Base-by-base conservation (phyloP, 345 rosid genomes). In the Anastatica hierochuntica region DNA sequence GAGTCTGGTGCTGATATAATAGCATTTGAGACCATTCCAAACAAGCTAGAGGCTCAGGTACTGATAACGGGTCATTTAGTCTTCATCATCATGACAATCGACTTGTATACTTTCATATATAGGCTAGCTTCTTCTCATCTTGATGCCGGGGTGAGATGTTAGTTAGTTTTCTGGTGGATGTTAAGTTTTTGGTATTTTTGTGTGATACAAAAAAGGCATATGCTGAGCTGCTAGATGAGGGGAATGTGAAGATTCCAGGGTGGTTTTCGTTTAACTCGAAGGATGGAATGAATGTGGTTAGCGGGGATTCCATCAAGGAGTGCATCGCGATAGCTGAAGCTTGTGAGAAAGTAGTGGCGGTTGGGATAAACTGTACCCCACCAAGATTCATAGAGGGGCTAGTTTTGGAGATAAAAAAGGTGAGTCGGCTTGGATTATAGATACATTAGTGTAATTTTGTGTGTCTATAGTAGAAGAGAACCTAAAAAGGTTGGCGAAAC, bases 41-140 rank as follows among this genome's bases (percentile, higher is more conserved):
- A 85, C 75, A 85, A 76, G 77, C 53, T 85, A 7, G 95, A 82
- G 78, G 95, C 90, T 73, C 85, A 78, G 95, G 95, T 82, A 71
- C 43, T n/a, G n/a, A n/a, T n/a, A n/a, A n/a, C n/a, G n/a, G n/a
- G n/a, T n/a, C n/a, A n/a, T n/a, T n/a, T n/a, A n/a, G n/a, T n/a
- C n/a, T n/a, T n/a, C n/a, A n/a, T n/a, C n/a, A n/a, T n/a, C n/a
- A n/a, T n/a, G n/a, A n/a, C n/a, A n/a, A n/a, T n/a, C n/a, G n/a
- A n/a, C n/a, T n/a, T n/a, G n/a, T n/a, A n/a, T 49, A 59, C 46
- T 57, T 68, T 35, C 34, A 52, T 11, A 38, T 21, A 24, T 24
- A 0, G 5, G 8, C 16, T 44, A 24, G 16, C 2, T 8, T 13
- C 2, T 9, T 16, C 43, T 58, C 34, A 6, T 61, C 16, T 39